These are phyloP conservation scores for Wickerhamiella qilinensis DNA, from an alignment of 805 yeast species.

Conservation along the genomic window DNA sequence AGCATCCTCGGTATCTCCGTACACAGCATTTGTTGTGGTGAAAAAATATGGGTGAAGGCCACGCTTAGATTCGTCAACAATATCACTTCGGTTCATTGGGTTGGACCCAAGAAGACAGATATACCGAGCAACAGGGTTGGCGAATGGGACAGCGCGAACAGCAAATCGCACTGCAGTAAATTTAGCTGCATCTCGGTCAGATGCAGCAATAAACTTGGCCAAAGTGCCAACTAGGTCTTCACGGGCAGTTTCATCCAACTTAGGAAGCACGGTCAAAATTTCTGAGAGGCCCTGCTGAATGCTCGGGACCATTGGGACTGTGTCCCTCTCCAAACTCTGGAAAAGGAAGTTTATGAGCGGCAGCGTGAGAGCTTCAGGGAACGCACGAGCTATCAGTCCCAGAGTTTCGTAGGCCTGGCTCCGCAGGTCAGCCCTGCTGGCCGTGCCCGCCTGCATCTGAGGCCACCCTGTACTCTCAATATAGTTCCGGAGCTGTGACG, in stretches of 20 bases:
- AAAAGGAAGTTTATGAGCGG: slow-evolving; percentile 49
- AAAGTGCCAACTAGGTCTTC: slow-evolving; percentile 27
- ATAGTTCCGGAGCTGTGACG: slow-evolving; percentile 6
- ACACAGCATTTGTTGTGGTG: slow-evolving; percentile 34
- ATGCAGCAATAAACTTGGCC: slow-evolving; percentile 24
- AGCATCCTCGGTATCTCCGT: slow-evolving; percentile 20
- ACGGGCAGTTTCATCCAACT: slow-evolving; percentile 22
- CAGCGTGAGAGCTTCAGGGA: slow-evolving; percentile 29
- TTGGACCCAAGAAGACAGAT: slow-evolving; percentile 52
- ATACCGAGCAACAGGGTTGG: slow-evolving; percentile 49
- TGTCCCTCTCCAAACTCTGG: slow-evolving; percentile 50
- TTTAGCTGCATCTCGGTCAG: slow-evolving; percentile 32
- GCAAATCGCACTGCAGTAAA: slow-evolving; percentile 50
- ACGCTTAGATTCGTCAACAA: slow-evolving; percentile 59
- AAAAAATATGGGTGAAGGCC: slow-evolving; percentile 82
- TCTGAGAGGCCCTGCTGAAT: slow-evolving; percentile 58
- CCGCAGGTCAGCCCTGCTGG: neutral
- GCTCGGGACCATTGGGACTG: slow-evolving; percentile 42
- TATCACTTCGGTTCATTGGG: slow-evolving; percentile 45
- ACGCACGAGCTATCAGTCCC: slow-evolving; percentile 43
- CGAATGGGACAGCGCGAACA: slow-evolving; percentile 47
- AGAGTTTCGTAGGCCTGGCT: slow-evolving; percentile 45
- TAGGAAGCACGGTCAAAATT: slow-evolving; percentile 33
- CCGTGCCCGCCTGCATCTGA: slow-evolving; percentile 1
- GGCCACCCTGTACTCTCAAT: slow-evolving; percentile 23